phyloP scores from a whole-genome alignment of 352 stramenopile genomes.

The Globisporangium ultimum region DNA sequence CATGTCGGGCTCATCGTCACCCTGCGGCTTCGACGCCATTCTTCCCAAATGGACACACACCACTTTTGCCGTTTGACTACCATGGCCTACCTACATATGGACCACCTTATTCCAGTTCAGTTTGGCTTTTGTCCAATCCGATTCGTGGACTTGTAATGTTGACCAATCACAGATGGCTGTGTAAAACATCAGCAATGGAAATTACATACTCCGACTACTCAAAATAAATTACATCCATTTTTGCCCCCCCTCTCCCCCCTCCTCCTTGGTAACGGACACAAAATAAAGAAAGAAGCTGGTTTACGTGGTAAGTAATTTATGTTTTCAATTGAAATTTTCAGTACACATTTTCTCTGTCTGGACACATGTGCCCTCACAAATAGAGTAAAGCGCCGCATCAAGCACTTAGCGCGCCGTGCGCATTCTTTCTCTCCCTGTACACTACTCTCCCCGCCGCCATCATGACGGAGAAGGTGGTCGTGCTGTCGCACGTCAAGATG shows the following conservation, averaged over 20 bases:
- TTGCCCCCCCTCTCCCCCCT: too few relatives aligned
- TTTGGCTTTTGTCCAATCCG: too few relatives aligned
- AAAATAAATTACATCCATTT: too few relatives aligned
- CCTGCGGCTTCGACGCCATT: constrained; percentile 5
- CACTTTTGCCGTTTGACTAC: neutral
- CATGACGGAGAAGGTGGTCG: constrained; percentile 32
- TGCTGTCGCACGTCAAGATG: constrained; percentile 72
- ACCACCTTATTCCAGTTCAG: neutral
- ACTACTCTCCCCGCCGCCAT: neutral
- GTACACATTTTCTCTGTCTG: neutral
- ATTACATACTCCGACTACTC: too few relatives aligned
- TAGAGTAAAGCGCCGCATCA: too few relatives aligned
- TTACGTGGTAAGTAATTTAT: too few relatives aligned
- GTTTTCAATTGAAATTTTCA: neutral
- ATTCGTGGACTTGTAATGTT: too few relatives aligned
- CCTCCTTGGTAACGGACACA: too few relatives aligned
- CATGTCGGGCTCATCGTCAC: constrained; percentile 27
- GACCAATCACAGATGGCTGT: too few relatives aligned
- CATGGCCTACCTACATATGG: neutral
- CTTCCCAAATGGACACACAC: neutral
- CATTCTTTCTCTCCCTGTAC: neutral
- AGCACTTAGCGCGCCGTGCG: neutral
- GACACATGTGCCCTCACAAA: neutral
- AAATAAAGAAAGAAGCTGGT: too few relatives aligned
- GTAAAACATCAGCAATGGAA: too few relatives aligned